A percentile compares a stretch with the other conserved stretches of the same genome.
Conservation (phyloP, 805 yeast species). For the Jamesozyma jinghongensis region DNA sequence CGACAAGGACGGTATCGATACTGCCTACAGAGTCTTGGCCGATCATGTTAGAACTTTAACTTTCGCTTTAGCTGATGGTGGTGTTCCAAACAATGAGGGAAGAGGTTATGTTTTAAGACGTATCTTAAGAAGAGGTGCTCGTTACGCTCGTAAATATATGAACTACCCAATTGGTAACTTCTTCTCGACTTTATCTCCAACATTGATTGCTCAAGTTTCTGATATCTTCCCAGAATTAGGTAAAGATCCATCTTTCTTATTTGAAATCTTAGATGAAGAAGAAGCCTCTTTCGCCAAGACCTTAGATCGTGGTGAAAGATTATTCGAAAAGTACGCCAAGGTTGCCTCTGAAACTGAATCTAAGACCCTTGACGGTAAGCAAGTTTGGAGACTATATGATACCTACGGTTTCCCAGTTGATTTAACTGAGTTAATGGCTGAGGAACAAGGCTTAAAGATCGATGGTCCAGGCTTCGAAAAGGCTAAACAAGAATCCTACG, state of each 20-base stretch:
- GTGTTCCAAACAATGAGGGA: slow-evolving; percentile 98
- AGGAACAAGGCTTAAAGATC: slow-evolving; percentile 87
- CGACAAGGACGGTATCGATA: slow-evolving; percentile 89
- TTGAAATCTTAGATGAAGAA: slow-evolving; percentile 91
- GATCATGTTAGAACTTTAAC: slow-evolving; percentile 97
- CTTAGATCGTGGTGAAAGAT: slow-evolving; percentile 93
- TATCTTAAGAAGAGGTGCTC: slow-evolving; percentile 94
- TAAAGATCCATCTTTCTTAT: slow-evolving; percentile 60
- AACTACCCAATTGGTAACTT: slow-evolving; percentile 91
- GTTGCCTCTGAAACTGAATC: slow-evolving; percentile 67
- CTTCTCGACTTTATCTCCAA: slow-evolving; percentile 87
- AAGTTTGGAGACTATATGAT: slow-evolving; percentile 97
- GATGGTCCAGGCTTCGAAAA: slow-evolving; percentile 89
- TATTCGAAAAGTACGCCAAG: slow-evolving; percentile 87
- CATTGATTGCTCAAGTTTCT: slow-evolving; percentile 77
- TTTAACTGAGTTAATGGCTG: slow-evolving; percentile 96
- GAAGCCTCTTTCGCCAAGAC: slow-evolving; percentile 93
- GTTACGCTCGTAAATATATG: slow-evolving; percentile 94
- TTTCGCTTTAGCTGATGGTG: slow-evolving; percentile 96
- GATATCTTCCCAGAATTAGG: slow-evolving; percentile 89
- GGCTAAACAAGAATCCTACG: slow-evolving; percentile 81
- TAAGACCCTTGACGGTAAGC: slow-evolving; percentile 78
- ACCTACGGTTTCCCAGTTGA: slow-evolving; percentile 99
- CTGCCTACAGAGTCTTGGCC: slow-evolving; percentile 96
- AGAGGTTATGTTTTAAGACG: slow-evolving; percentile 97